Evolutionary conservation across 176 grass and related monocot species (phyloP).

Genomic region (Aegilops tauschii): DNA sequence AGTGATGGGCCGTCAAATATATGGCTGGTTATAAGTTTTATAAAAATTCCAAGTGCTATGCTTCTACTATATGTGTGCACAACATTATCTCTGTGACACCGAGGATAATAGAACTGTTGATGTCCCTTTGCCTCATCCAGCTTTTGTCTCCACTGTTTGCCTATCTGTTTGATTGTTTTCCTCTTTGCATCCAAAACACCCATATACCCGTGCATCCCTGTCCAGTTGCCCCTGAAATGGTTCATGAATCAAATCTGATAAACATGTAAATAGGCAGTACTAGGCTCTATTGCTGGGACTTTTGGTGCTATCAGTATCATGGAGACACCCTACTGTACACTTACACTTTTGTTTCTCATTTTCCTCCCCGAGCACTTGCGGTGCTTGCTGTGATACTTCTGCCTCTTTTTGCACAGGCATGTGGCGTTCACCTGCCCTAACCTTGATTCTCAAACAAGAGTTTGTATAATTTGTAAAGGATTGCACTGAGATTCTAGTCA

Average conservation of each 20-base stretch:
- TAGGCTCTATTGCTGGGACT: neutral
- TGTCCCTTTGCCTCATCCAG: neutral
- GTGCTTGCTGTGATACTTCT: neutral
- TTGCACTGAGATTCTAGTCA: neutral
- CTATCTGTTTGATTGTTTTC: neutral
- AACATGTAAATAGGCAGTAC: neutral
- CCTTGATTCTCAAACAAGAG: neutral
- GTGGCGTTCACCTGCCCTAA: neutral
- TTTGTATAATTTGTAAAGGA: neutral
- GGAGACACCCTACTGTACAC: neutral
- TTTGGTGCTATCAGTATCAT: neutral
- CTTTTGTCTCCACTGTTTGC: neutral
- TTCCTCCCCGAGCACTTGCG: neutral
- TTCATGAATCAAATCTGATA: neutral
- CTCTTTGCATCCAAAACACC: constrained; percentile 5
- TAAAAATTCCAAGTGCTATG: neutral
- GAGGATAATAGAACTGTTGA: neutral
- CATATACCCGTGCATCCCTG: neutral
- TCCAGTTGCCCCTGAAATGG: neutral
- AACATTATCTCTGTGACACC: neutral
- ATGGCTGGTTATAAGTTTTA: neutral
- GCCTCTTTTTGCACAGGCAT: neutral
- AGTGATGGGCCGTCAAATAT: neutral
- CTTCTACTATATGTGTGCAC: neutral
- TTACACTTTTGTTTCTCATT: neutral